phyloP scores from a whole-genome alignment of 2,329 filamentous ascomycete genomes.

The Pseudogymnoascus sp. region DNA sequence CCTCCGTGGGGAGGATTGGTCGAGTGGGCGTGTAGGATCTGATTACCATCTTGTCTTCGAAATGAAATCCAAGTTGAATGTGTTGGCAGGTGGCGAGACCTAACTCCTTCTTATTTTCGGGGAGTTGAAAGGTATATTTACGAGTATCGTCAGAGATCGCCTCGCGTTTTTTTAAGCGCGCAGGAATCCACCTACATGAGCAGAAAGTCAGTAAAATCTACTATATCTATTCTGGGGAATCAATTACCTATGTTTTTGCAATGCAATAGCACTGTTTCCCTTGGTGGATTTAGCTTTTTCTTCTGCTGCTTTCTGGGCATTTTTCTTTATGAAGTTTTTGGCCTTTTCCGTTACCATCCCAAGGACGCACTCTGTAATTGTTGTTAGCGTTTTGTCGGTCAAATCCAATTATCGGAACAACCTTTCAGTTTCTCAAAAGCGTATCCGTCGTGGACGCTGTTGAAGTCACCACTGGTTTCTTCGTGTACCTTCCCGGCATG shows the following conservation, averaged over 20 bases:
- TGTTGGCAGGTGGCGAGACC: slow-evolving; percentile 44
- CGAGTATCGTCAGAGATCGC: slow-evolving; percentile 37
- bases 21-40: slow-evolving; percentile 42
- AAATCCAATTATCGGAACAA: slow-evolving; percentile 15
- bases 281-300: slow-evolving; percentile 28
- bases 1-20: slow-evolving; percentile 34
- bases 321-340: slow-evolving; percentile 37
- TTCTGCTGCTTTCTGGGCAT: slow-evolving; percentile 34
- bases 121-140: slow-evolving; percentile 39
- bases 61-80: slow-evolving; percentile 44
- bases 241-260: slow-evolving; percentile 32
- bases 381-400: neutral
- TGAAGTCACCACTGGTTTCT: slow-evolving; percentile 41
- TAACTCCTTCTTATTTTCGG: slow-evolving; percentile 31
- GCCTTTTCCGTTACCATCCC: slow-evolving; percentile 42
- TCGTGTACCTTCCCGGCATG: slow-evolving; percentile 43
- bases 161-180: slow-evolving; percentile 33
- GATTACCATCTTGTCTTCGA: slow-evolving; percentile 42
- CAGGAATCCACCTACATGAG: slow-evolving; percentile 34
- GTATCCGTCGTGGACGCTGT: slow-evolving; percentile 42
- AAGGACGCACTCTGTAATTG: slow-evolving; percentile 37
- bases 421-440: slow-evolving; percentile 41
- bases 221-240: neutral
- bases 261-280: slow-evolving; percentile 27
- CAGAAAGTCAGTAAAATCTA: neutral